Evolutionary conservation across 768 basidiomycete species (phyloP).

Genomic region (Lactarius evosmus): DNA sequence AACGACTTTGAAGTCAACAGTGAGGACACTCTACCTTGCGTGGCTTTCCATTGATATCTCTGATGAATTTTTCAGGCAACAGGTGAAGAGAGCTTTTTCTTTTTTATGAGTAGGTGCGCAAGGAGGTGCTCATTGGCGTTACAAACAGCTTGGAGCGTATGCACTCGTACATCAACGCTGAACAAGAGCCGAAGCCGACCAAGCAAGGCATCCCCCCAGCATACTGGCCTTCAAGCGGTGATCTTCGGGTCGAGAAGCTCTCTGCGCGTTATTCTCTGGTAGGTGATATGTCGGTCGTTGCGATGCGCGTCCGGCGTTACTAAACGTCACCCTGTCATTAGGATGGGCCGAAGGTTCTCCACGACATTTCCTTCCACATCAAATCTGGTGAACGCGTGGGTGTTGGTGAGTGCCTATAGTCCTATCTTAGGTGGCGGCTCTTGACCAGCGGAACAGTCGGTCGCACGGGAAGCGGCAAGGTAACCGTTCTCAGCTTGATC

Average conservation of each 20-base stretch:
- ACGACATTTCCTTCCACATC: conserved; percentile 49
- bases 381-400: conserved; percentile 57
- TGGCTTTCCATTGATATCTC: neutral
- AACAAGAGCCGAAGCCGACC: conserved; percentile 48
- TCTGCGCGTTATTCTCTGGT: conserved; percentile 47
- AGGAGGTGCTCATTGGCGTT: conserved; percentile 5
- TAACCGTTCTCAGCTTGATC: conserved; percentile 21
- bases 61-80: conserved; percentile 28
- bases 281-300: conserved; percentile 28
- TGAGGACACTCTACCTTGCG: conserved; percentile 24
- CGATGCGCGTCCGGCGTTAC: conserved; percentile 45
- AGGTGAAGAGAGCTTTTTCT: conserved; percentile 27
- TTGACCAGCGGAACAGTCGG: conserved; percentile 42
- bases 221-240: conserved; percentile 60
- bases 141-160: conserved; percentile 48
- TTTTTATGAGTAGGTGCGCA: neutral
- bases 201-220: conserved; percentile 51
- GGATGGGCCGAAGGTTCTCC: conserved; percentile 56
- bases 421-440: neutral
- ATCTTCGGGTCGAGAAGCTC: conserved; percentile 49
- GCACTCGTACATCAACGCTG: conserved; percentile 53
- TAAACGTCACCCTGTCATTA: conserved; percentile 27
- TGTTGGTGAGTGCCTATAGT: conserved; percentile 39
- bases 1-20: conserved; percentile 49
- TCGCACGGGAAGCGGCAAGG: conserved; percentile 56